Conservation (phyloP, 345 rosid genomes). For the Citrus glauca region DNA sequence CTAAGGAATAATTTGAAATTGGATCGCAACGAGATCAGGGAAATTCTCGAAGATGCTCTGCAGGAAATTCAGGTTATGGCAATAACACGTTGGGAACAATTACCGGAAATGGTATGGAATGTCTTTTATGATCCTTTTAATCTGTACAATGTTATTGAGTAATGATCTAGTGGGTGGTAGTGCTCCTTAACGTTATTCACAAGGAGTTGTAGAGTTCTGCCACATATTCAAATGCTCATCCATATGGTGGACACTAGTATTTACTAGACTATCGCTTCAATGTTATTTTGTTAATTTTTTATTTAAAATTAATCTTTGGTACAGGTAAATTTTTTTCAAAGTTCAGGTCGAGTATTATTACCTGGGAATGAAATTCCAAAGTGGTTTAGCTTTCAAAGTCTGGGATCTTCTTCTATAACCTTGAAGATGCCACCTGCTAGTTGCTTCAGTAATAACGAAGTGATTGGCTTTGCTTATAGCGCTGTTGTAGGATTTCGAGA, state of each 20-base stretch:
- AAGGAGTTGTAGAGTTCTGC: too few species aligned
- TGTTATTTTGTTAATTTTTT: too few species aligned
- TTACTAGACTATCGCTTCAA: too few species aligned
- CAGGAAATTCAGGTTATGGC: neutral
- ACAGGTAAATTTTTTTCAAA: neutral
- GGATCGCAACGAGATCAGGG: neutral
- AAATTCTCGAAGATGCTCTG: neutral
- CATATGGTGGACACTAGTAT: too few species aligned
- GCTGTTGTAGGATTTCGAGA: neutral
- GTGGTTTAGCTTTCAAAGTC: too few species aligned
- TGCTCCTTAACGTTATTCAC: too few species aligned
- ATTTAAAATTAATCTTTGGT: neutral
- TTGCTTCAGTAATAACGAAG: neutral
- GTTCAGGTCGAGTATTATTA: neutral
- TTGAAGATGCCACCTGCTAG: neutral
- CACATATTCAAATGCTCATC: too few species aligned
- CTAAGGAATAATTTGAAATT: neutral
- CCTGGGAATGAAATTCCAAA: too few species aligned
- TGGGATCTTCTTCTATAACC: neutral
- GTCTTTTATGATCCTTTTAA: neutral
- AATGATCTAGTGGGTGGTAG: too few species aligned
- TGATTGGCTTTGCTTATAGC: constrained; percentile 2
- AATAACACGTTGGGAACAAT: too few species aligned
- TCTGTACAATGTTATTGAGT: neutral
- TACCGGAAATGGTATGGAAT: too few species aligned